These are phyloP conservation scores for Raddia distichophylla DNA, from an alignment of 176 grass and related monocot genomes.

Conservation along the genomic window DNA sequence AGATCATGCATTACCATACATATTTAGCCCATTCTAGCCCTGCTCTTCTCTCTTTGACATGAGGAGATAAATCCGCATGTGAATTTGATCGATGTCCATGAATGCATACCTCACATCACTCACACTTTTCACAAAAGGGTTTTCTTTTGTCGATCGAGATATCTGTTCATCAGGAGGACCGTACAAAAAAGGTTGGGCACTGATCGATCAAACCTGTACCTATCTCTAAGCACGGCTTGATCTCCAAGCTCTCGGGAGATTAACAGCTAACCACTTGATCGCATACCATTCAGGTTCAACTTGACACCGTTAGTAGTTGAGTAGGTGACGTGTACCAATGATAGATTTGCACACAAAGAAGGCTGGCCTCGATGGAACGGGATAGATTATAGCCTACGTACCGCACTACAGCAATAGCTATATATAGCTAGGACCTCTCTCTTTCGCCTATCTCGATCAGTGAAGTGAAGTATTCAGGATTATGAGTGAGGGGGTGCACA, in stretches of 20 bases:
- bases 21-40: background rate
- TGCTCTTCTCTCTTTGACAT: background rate
- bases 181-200: background rate
- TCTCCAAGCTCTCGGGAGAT: slow-evolving; percentile 7
- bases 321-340: background rate
- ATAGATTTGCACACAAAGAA: slow-evolving; percentile 26
- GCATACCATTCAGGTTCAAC: background rate
- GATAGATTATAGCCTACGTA: slow-evolving; percentile 22
- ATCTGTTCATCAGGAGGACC: background rate
- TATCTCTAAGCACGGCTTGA: background rate
- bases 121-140: background rate
- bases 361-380: background rate
- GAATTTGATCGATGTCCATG: background rate
- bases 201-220: background rate
- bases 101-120: background rate
- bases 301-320: background rate
- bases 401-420: background rate
- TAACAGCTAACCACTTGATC: background rate
- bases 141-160: background rate
- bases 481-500: too few relatives aligned
- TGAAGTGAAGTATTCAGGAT: too few relatives aligned
- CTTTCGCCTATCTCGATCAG: too few relatives aligned
- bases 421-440: background rate
- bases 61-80: background rate
- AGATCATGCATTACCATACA: too few relatives aligned